Evolutionary conservation across 352 stramenopile genomes (phyloP), one percentile per base, ranked within the genome.

Genomic region (Globisporangium apiculatum): DNA sequence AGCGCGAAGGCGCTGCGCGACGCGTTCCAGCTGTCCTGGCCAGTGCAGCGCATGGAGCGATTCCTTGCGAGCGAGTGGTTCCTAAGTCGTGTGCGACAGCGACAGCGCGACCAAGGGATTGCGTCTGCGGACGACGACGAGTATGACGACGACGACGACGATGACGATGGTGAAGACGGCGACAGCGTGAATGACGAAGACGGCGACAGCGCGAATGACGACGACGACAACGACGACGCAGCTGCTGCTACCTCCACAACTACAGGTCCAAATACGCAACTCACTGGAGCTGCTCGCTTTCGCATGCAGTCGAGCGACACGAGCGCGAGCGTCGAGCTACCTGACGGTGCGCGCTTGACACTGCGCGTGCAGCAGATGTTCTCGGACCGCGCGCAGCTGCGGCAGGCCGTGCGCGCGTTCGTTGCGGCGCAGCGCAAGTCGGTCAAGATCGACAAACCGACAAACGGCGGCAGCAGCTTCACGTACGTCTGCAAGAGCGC

Each of bases 381-480:
- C 52, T 48, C 60, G 38, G 64, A 58, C 47, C 71, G 71, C 53
- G 63, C 58, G 12, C 57, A 66, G 17, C 61, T 71, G 51, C 78
- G 73, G 48, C 62, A 72, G 35, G 69, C 69, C 24, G 65, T 81
- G 24, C 72, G 76, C 46, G 72, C 72, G 47, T 76, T 81, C 53
- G 66, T 68, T 3, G 60, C 69, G 15, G 68, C 71, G 5, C 71
- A 79, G 41, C 61, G 64, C 36, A 82, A 76, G 51, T 64, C 68
- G 11, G 73, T 72, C 9, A 37, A 59, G 15, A 61, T 82, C 53
- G 68, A 77, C 38, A 63, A 58, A 7, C 61, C 55, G 52, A 67
- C 72, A 17, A 82, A 72, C 53, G 70, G 68, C n/a, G 73, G 73
- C 43, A 79, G 76, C 55, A 82, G 75, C 62, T 79, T 82, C 37